A percentile compares a stretch with the other conserved stretches of the same genome.
phyloP scores from a whole-genome alignment of 352 stramenopile species.

The Phytophthora citrophthora region DNA sequence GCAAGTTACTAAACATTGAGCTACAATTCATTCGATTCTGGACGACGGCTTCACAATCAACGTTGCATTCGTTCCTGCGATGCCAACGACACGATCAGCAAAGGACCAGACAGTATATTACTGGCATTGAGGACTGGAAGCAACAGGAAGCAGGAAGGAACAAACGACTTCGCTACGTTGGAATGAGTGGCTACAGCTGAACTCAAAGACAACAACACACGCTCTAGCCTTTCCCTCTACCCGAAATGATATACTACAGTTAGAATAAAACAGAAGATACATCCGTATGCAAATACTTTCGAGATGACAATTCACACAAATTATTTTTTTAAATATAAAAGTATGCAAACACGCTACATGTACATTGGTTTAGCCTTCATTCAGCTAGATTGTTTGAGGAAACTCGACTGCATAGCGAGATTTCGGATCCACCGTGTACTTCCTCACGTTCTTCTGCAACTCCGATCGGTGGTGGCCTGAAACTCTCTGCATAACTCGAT shows the following conservation, averaged over 20 bases:
- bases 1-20: too few relatives aligned
- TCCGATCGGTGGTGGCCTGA: constrained; percentile 64
- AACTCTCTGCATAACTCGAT: constrained; percentile 64
- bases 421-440: constrained; percentile 69
- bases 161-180: too few relatives aligned
- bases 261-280: too few relatives aligned
- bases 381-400: constrained; percentile 10
- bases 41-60: background rate
- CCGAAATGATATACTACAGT: too few relatives aligned
- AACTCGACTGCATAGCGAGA: constrained; percentile 70
- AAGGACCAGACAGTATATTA: background rate
- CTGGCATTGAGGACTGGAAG: background rate
- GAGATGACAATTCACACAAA: too few relatives aligned
- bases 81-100: background rate
- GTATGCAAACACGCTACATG: background rate
- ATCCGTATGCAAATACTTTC: too few relatives aligned
- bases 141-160: too few relatives aligned
- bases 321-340: too few relatives aligned
- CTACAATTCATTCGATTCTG: too few relatives aligned
- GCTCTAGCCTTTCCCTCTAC: too few relatives aligned
- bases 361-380: background rate
- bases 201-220: too few relatives aligned
- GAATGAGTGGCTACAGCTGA: too few relatives aligned
- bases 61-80: background rate
- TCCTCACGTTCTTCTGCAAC: constrained; percentile 76